Conservation (phyloP, 176 grass and related monocot genomes). For the Triticum dicoccoides region DNA sequence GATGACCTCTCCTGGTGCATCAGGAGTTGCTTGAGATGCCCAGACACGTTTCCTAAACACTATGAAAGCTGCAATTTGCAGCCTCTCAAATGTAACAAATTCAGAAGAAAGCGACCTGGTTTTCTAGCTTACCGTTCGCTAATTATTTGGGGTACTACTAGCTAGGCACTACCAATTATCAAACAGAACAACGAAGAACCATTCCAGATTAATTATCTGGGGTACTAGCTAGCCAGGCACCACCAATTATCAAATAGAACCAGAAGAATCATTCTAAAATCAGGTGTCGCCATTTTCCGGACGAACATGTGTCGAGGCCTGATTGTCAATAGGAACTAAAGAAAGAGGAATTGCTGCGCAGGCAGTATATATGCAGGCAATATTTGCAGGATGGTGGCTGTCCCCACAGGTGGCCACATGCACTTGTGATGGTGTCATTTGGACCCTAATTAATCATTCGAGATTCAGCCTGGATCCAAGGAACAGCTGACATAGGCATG, state of each 20-base stretch:
- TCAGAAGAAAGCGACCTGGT: background rate
- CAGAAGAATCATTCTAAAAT: constrained; percentile 5
- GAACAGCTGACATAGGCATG: constrained; percentile 32
- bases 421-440: constrained; percentile 55
- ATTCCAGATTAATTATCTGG: background rate
- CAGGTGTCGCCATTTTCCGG: background rate
- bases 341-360: constrained; percentile 6
- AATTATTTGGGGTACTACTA: constrained; percentile 2
- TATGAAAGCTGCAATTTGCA: background rate
- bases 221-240: background rate
- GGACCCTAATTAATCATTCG: constrained; percentile 44
- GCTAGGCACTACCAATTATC: background rate
- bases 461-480: constrained; percentile 49
- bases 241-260: constrained; percentile 21
- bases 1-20: background rate
- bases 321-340: constrained; percentile 42
- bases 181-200: background rate
- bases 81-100: background rate
- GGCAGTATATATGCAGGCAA: background rate
- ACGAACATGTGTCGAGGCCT: constrained; percentile 34
- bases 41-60: background rate
- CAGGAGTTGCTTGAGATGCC: background rate
- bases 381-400: background rate
- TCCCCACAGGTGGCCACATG: constrained; percentile 47
- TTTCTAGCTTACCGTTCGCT: background rate